A percentile compares a stretch with the other conserved stretches of the same genome.
Evolutionary conservation across 1,284 basidiomycete species (phyloP).

Genomic region (Trichosporon faecale): DNA sequence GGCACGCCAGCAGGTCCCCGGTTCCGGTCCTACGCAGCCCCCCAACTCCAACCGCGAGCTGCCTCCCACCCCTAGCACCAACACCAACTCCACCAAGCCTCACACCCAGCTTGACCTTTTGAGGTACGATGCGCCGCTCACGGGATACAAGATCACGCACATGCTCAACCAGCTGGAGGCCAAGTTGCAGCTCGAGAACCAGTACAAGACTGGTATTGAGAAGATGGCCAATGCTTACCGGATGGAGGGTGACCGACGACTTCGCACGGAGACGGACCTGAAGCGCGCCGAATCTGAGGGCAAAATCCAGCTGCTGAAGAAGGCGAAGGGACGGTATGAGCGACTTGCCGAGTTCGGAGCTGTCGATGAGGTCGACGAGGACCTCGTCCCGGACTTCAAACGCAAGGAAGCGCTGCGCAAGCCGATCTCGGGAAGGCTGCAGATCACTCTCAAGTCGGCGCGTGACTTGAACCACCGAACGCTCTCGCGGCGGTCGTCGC

Average conservation of each 20-base stretch:
- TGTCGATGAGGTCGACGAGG: conserved; percentile 71
- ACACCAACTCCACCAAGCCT: conserved; percentile 9
- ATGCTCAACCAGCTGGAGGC: conserved; percentile 99
- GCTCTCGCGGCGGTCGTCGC: conserved; percentile 69
- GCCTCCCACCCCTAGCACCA: conserved; percentile 16
- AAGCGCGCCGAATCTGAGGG: conserved; percentile 92
- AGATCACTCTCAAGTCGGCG: conserved; percentile 82
- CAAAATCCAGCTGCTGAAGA: conserved; percentile 89
- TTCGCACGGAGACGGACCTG: conserved; percentile 83
- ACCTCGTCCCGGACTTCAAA: conserved; percentile 68
- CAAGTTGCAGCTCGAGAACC: conserved; percentile 96
- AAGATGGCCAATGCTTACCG: conserved; percentile 96
- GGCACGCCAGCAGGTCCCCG: background rate
- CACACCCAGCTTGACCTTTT: conserved; percentile 68
- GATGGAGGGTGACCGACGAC: conserved; percentile 92
- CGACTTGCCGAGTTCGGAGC: conserved; percentile 88
- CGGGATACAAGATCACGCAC: conserved; percentile 91
- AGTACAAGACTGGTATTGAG: conserved; percentile 97
- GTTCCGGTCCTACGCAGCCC: conserved; percentile 10
- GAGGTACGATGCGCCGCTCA: conserved; percentile 95
- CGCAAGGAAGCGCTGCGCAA: conserved; percentile 88
- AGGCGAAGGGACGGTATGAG: conserved; percentile 94
- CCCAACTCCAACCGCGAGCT: conserved; percentile 19
- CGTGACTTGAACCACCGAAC: conserved; percentile 94
- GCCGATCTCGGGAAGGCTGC: conserved; percentile 88